Evolutionary conservation across 2,329 filamentous ascomycete genomes (phyloP).

Genomic region (Colletotrichum graminicola): DNA sequence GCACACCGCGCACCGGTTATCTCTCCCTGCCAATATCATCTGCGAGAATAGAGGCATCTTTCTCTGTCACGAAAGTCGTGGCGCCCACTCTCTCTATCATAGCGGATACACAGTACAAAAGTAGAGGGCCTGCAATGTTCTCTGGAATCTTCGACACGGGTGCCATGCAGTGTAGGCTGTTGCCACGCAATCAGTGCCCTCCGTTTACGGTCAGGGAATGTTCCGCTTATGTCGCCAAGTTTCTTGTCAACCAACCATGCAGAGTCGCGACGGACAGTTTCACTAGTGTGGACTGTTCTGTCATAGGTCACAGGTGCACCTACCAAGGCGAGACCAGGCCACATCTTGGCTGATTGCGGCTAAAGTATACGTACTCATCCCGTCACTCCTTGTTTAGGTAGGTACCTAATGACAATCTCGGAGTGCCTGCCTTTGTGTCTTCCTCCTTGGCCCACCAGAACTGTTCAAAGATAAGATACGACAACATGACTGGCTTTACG

Average conservation of each 20-base stretch:
- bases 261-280: no score
- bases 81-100: background rate
- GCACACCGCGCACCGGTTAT: background rate
- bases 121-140: background rate
- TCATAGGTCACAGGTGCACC: background rate
- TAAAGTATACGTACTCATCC: background rate
- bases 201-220: constrained; percentile 5
- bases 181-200: background rate
- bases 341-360: background rate
- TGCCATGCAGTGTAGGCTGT: no score
- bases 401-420: background rate
- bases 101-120: background rate
- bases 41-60: background rate
- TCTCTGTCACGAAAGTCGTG: background rate
- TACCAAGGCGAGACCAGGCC: background rate
- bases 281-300: background rate
- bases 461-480: background rate
- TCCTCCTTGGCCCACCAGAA: background rate
- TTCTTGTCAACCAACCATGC: background rate
- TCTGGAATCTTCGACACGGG: background rate
- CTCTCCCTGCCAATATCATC: background rate
- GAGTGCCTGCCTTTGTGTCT: background rate
- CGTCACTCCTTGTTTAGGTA: background rate
- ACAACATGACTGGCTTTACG: background rate
- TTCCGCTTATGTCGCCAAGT: background rate